Conservation (phyloP, 192 early-diverging fungal genomes). For the Blastocladiella britannica region DNA sequence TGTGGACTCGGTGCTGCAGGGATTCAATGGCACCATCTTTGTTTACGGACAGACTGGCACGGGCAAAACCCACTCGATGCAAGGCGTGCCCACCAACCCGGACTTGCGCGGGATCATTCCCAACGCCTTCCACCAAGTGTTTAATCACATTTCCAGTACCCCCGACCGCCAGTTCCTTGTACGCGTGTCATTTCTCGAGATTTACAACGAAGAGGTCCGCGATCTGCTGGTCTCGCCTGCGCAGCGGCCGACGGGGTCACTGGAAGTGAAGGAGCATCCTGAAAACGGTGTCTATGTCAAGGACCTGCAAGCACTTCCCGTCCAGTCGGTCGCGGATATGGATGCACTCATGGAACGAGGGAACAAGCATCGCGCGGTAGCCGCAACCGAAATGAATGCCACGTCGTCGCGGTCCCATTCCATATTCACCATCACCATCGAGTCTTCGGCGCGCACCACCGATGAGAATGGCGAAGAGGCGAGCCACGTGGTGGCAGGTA, state of each 20-base stretch:
- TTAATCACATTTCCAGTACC: slow-evolving; percentile 28
- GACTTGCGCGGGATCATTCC: slow-evolving; percentile 44
- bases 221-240: slow-evolving; percentile 18
- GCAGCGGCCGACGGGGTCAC: slow-evolving; percentile 3
- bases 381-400: slow-evolving; percentile 43
- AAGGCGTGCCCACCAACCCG: slow-evolving; percentile 35
- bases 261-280: slow-evolving; percentile 40
- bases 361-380: slow-evolving; percentile 32
- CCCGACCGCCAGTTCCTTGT: slow-evolving; percentile 31
- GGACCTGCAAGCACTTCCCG: slow-evolving; percentile 26
- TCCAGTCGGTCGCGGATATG: slow-evolving; percentile 37
- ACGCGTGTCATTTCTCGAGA: slow-evolving; percentile 32
- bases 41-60: slow-evolving; percentile 35
- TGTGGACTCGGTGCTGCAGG: slow-evolving; percentile 31
- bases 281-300: slow-evolving; percentile 48
- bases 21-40: slow-evolving; percentile 45
- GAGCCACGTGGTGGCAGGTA: slow-evolving; percentile 23
- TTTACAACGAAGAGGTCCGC: slow-evolving; percentile 34
- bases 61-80: slow-evolving; percentile 51
- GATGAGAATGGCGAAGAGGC: slow-evolving; percentile 17
- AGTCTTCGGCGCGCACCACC: slow-evolving; percentile 15
- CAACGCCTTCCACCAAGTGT: slow-evolving; percentile 37
- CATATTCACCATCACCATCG: slow-evolving; percentile 42
- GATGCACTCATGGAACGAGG: slow-evolving; percentile 28
- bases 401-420: slow-evolving; percentile 35